A percentile compares a stretch with the other conserved stretches of the same genome.
Conservation (phyloP, 169 alveolate species). For the Plasmodium falciparum region DNA sequence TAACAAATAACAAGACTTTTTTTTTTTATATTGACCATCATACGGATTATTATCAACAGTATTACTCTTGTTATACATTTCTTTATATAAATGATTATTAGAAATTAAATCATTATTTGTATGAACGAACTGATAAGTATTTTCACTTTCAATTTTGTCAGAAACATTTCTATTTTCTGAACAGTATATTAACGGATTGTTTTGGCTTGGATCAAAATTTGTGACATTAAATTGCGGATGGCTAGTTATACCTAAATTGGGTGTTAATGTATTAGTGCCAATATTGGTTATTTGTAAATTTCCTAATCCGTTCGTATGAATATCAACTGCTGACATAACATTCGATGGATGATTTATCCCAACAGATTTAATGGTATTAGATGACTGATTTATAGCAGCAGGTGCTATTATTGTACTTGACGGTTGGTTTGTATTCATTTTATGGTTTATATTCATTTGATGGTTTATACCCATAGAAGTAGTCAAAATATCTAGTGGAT, state of each 20-base stretch:
- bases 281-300: not conserved
- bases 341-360: no score
- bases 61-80: not conserved
- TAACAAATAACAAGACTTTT: slow-evolving; percentile 17
- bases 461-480: not conserved
- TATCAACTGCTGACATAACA: not conserved
- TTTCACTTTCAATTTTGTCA: not conserved
- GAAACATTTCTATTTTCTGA: not conserved
- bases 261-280: not conserved
- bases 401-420: no score
- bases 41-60: not conserved
- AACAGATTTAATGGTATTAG: no score
- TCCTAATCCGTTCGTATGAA: not conserved
- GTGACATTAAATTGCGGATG: not conserved
- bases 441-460: no score
- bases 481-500: not conserved
- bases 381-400: no score
- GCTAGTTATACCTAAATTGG: not conserved
- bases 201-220: no score
- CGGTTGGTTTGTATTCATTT: no score
- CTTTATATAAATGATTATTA: slow-evolving; percentile 5
- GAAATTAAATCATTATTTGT: slow-evolving; percentile 6
- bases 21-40: not conserved
- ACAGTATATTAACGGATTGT: not conserved
- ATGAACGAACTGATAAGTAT: not conserved